A percentile compares a stretch with the other conserved stretches of the same genome.
Conservation (phyloP, 2,329 filamentous ascomycete species). For the Neobulgaria alba region DNA sequence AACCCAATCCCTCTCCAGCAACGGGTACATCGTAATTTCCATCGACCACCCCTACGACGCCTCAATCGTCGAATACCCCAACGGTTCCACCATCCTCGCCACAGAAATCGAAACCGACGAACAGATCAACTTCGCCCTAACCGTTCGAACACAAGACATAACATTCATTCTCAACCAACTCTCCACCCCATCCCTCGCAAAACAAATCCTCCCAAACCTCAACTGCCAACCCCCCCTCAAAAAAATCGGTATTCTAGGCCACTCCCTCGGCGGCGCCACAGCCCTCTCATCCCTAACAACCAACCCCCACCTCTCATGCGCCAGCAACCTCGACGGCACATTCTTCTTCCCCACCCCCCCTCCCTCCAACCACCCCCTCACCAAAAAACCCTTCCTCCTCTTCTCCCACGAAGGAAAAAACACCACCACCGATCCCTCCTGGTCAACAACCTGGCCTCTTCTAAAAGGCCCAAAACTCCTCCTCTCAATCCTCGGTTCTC, state of each 20-base stretch:
- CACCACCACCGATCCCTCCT: no score
- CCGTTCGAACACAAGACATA: slow-evolving; percentile 10
- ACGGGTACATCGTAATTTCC: slow-evolving; percentile 27
- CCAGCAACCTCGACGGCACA: no score
- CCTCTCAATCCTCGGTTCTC: no score
- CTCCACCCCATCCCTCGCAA: background rate
- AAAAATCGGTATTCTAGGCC: slow-evolving; percentile 26
- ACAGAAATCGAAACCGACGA: slow-evolving; percentile 1
- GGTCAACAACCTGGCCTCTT: no score
- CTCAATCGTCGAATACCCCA: slow-evolving; percentile 25
- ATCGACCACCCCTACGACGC: slow-evolving; percentile 30
- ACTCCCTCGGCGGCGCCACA: slow-evolving; percentile 28
- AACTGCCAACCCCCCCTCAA: slow-evolving; percentile 16
- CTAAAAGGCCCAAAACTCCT: no score
- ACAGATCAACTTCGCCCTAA: slow-evolving; percentile 4
- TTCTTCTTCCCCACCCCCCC: no score
- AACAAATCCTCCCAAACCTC: slow-evolving; percentile 1
- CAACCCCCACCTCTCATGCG: no score
- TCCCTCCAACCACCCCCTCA: no score
- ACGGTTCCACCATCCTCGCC: no score
- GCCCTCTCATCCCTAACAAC: no score
- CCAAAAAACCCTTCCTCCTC: no score
- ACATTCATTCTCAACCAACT: slow-evolving; percentile 13
- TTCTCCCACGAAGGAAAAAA: no score
- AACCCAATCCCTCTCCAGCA: slow-evolving; percentile 24